phyloP scores from a whole-genome alignment of 371 early-diverging fungal genomes.

The Apophysomyces trapeziformis region DNA sequence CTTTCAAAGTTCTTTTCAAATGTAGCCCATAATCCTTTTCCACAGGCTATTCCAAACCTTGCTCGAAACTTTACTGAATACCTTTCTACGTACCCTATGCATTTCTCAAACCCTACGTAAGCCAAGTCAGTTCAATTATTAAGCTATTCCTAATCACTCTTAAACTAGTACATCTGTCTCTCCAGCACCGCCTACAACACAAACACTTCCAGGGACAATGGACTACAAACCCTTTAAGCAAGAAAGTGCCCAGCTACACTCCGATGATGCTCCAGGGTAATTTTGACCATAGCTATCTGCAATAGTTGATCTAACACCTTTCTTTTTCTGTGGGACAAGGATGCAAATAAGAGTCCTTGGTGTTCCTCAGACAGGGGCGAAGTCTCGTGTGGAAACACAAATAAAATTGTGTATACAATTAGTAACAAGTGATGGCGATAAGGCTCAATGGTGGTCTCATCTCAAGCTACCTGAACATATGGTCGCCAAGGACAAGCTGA shows the following conservation, averaged over 20 bases:
- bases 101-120: conserved; percentile 41
- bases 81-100: conserved; percentile 46
- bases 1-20: conserved; percentile 47
- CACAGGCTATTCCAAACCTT: conserved; percentile 53
- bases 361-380: conserved; percentile 80
- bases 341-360: conserved; percentile 71
- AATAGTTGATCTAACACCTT: not conserved
- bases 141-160: not conserved
- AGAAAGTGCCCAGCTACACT: not conserved
- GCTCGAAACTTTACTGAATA: conserved; percentile 56
- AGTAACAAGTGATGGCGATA: conserved; percentile 78
- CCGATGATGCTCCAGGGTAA: conserved; percentile 21
- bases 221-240: conserved; percentile 24
- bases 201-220: conserved; percentile 14
- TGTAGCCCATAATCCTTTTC: conserved; percentile 53
- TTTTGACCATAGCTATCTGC: not conserved
- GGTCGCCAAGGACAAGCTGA: conserved; percentile 78
- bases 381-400: conserved; percentile 94
- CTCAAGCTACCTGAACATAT: conserved; percentile 84
- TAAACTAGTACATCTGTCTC: conserved; percentile 13
- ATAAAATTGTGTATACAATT: conserved; percentile 89
- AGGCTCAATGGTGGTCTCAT: conserved; percentile 82
- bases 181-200: conserved; percentile 4
- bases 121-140: conserved; percentile 3
- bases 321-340: conserved; percentile 15